Evolutionary conservation across 345 rosid genomes (phyloP).

Genomic region (Eucalyptus camaldulensis): DNA sequence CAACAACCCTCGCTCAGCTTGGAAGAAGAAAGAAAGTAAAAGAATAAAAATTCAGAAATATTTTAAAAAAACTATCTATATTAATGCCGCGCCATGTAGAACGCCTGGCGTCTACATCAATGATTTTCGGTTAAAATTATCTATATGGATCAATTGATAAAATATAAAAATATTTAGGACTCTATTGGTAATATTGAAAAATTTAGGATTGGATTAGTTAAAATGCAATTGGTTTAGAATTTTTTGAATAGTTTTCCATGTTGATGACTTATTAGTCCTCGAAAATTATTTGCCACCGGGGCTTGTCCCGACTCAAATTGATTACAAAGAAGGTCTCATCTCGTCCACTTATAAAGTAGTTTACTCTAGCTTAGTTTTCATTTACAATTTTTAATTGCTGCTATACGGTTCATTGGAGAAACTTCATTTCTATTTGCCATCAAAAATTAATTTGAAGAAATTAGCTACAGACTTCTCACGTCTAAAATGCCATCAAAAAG

Average conservation of each 20-base stretch:
- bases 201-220: neutral
- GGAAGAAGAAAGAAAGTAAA: neutral
- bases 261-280: no score
- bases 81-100: neutral
- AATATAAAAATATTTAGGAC: no score
- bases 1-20: neutral
- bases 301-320: no score
- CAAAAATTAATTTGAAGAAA: neutral
- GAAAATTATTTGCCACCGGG: no score
- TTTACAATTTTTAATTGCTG: neutral
- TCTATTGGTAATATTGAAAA: no score
- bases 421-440: neutral
- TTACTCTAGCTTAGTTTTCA: neutral
- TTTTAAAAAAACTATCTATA: no score
- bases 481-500: neutral
- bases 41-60: neutral
- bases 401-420: neutral
- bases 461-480: neutral
- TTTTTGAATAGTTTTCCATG: no score
- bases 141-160: neutral
- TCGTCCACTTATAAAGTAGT: no score
- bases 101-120: accelerated
- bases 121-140: no score
- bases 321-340: no score
- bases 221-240: no score